Percentiles rank a stretch among this genome's conserved stretches.
Evolutionary conservation across 2,329 filamentous ascomycete species (phyloP).

Genomic region (Diaporthe humulicola): DNA sequence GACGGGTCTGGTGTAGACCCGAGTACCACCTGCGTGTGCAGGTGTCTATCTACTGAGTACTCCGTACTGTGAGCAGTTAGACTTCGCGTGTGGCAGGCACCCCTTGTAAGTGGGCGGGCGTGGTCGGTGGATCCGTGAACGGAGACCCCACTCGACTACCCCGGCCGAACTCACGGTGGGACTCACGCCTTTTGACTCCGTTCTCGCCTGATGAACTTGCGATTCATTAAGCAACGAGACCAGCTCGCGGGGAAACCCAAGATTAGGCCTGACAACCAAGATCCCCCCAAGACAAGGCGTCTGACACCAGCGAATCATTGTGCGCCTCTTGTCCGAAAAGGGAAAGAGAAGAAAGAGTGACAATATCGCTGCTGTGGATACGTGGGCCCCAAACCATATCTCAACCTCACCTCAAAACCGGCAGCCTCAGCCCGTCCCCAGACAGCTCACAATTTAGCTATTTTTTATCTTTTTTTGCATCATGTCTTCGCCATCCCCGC

Average conservation of each 20-base stretch:
- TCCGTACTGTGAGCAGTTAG: too few relatives aligned
- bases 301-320: constrained; percentile 31
- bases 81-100: background rate
- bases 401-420: background rate
- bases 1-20: background rate
- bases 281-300: background rate
- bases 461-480: background rate
- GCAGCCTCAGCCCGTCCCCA: background rate
- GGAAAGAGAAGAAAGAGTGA: constrained; percentile 13
- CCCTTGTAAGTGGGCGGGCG: background rate
- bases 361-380: constrained; percentile 13
- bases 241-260: background rate
- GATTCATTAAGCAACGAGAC: constrained; percentile 20
- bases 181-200: background rate
- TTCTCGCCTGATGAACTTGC: constrained; percentile 15
- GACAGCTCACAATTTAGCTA: background rate
- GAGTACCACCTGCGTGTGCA: background rate
- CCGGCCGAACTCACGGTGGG: constrained; percentile 13
- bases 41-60: too few relatives aligned
- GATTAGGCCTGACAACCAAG: background rate
- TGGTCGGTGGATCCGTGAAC: constrained; percentile 11
- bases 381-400: background rate
- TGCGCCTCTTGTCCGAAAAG: constrained; percentile 13
- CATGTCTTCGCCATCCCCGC: constrained; percentile 50
- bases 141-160: constrained; percentile 2